Base-by-base conservation (phyloP, 257 asterid species). In the Asclepias syriaca region DNA sequence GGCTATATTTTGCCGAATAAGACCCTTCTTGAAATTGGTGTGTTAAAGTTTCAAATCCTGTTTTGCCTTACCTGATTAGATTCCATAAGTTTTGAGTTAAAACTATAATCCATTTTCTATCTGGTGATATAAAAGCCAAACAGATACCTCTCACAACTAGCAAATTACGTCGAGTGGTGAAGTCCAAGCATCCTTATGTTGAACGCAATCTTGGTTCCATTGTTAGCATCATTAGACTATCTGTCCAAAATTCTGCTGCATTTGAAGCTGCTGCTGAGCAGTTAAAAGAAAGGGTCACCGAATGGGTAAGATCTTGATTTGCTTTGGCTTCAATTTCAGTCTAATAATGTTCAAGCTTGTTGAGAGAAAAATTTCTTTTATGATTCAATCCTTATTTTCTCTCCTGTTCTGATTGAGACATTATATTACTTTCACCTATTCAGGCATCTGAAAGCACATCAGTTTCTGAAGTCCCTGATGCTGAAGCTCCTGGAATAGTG, bases 1-100 rank as follows among this genome's bases (percentile, higher is more conserved):
- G 99, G 99, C 69, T 95, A 85, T 84, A 75, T 95, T 66, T 77
- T 95, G 79, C 99, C 99, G 4, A 95, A 95, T 77, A 86, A 89
- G 82, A 85, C 86, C 56, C 99, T 95, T 69, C 76, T 89, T 70
- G 98, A 95, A 81, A 89, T 95, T 76, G 98, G 98, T 93, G 85
- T 45, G 75, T 72, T 48, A 68, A 63, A 57, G 46, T 45, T 70
- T 66, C 67, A 18, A 59, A 32, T 37, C 43, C 70, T 58, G 66
- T 60, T 75, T 66, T 55, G 68, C 69, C 7, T 50, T 67, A 56
- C 34, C 46, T 53, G 67, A 10, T 58, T 75, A 54, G n/a, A 40
- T 70, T 53, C 27, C 58, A n/a, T 69, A 66, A 53, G 50, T 18
- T 67, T 75, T 75, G 61, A 71, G 63, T 66, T 66, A 8, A 29